These are phyloP conservation scores for Terfezia claveryi DNA, from an alignment of 495 filamentous ascomycete species.

Conservation along the genomic window DNA sequence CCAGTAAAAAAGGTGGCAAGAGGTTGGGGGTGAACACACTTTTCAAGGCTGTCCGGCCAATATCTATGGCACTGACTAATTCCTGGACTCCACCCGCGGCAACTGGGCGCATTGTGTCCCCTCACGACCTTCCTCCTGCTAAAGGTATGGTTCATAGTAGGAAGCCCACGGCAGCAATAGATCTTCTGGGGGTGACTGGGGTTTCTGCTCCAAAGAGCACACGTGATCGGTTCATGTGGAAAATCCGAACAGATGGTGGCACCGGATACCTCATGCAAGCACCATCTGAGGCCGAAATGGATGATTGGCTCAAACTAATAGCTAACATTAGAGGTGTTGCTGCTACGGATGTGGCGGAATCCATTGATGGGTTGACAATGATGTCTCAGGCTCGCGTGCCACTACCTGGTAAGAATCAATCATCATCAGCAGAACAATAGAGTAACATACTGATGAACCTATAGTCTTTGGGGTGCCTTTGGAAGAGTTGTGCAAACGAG, in stretches of 20 bases:
- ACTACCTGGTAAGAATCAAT: conserved; percentile 7
- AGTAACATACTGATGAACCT: not conserved
- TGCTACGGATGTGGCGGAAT: conserved; percentile 15
- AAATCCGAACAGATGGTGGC: conserved; percentile 12
- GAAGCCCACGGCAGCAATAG: conserved; percentile 14
- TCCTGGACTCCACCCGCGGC: conserved; percentile 18
- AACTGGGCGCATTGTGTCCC: conserved; percentile 9
- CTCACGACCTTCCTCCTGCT: conserved; percentile 13
- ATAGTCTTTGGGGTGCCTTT: conserved; percentile 18
- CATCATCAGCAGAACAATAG: not conserved
- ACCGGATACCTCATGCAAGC: conserved; percentile 17
- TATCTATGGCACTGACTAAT: conserved; percentile 18
- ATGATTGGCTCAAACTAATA: conserved; percentile 16
- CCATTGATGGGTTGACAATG: conserved; percentile 17
- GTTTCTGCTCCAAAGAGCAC: conserved; percentile 13
- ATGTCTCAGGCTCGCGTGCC: conserved; percentile 13
- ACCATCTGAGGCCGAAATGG: conserved; percentile 15
- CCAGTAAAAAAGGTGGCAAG: conserved; percentile 15
- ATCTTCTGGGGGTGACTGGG: conserved; percentile 9
- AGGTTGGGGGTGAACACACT: conserved; percentile 20
- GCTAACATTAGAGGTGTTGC: conserved; percentile 15
- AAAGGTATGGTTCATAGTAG: conserved; percentile 13
- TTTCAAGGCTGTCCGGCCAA: conserved; percentile 18
- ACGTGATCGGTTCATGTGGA: conserved; percentile 17
- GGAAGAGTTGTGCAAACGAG: conserved; percentile 18